Evolutionary conservation across 768 basidiomycete species (phyloP).

Genomic region (Boletus tylopilopsis): DNA sequence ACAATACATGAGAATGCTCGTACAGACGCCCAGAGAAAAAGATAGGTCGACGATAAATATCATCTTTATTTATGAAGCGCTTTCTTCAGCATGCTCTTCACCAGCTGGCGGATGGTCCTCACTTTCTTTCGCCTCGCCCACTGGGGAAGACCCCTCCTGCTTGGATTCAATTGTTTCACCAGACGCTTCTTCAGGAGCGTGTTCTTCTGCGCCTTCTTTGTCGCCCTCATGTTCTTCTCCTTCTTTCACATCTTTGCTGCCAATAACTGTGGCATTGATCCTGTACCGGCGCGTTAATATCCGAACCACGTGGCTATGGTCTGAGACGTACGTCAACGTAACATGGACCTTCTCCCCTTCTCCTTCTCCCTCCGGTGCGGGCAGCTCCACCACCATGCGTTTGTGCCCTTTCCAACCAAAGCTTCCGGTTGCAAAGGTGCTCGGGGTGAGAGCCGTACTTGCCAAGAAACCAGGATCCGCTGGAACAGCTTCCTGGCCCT

Average conservation of each 20-base stretch:
- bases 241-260: slow-evolving; percentile 55
- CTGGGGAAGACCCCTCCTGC: slow-evolving; percentile 22
- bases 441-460: slow-evolving; percentile 51
- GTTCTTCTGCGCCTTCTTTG: slow-evolving; percentile 21
- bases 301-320: neutral
- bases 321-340: slow-evolving; percentile 58
- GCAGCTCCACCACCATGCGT: slow-evolving; percentile 61
- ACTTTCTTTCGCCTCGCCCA: slow-evolving; percentile 21
- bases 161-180: slow-evolving; percentile 25
- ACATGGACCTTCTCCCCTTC: slow-evolving; percentile 66
- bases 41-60: slow-evolving; percentile 2
- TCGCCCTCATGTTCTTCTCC: slow-evolving; percentile 34
- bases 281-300: slow-evolving; percentile 32
- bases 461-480: slow-evolving; percentile 62
- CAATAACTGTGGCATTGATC: slow-evolving; percentile 73
- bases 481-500: slow-evolving; percentile 28
- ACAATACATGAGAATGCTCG: neutral
- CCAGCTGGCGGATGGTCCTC: slow-evolving; percentile 17
- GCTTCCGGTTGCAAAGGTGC: slow-evolving; percentile 67
- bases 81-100: slow-evolving; percentile 18
- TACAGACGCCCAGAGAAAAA: slow-evolving; percentile 2
- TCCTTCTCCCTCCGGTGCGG: slow-evolving; percentile 43
- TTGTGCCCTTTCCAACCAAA: slow-evolving; percentile 84
- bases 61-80: slow-evolving; percentile 14
- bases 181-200: slow-evolving; percentile 27